These are phyloP conservation scores for Podaxis sp. DNA, from an alignment of 768 basidiomycete genomes.

Conservation along the genomic window DNA sequence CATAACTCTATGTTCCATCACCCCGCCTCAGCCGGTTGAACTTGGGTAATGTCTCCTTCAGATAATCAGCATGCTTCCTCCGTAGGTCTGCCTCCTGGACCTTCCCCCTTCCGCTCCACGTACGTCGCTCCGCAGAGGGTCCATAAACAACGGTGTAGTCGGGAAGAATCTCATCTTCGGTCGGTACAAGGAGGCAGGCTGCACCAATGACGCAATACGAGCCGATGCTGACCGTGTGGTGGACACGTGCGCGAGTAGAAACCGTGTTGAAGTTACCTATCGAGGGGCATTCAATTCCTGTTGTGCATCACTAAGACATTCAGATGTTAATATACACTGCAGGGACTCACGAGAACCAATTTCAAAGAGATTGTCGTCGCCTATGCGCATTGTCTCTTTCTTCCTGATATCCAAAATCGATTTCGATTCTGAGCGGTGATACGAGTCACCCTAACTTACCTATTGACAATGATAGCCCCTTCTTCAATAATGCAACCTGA, in stretches of 20 bases:
- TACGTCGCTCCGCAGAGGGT: slow-evolving; percentile 64
- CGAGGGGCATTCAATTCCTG: slow-evolving; percentile 84
- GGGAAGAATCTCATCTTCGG: slow-evolving; percentile 73
- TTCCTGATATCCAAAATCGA: slow-evolving; percentile 32
- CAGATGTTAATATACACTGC: background rate
- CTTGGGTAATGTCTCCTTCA: slow-evolving; percentile 89
- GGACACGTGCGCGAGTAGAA: slow-evolving; percentile 78
- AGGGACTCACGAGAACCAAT: slow-evolving; percentile 80
- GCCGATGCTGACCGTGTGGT: slow-evolving; percentile 76
- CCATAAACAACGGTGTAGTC: slow-evolving; percentile 88
- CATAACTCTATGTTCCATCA: slow-evolving; percentile 41
- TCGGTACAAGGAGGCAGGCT: slow-evolving; percentile 74
- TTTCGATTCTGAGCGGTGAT: background rate
- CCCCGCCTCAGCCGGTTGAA: slow-evolving; percentile 74
- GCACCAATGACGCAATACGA: slow-evolving; percentile 84
- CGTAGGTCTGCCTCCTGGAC: slow-evolving; percentile 82
- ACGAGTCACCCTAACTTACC: slow-evolving; percentile 35
- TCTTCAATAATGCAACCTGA: slow-evolving; percentile 91
- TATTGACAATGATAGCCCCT: slow-evolving; percentile 84
- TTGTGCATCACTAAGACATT: background rate
- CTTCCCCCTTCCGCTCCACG: slow-evolving; percentile 84
- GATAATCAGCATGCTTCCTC: slow-evolving; percentile 87
- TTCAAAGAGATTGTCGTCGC: slow-evolving; percentile 92
- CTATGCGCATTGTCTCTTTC: slow-evolving; percentile 90
- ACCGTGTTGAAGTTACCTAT: slow-evolving; percentile 88